Base-by-base conservation (phyloP, 2,329 filamentous ascomycete genomes). In the Fusarium sp. region DNA sequence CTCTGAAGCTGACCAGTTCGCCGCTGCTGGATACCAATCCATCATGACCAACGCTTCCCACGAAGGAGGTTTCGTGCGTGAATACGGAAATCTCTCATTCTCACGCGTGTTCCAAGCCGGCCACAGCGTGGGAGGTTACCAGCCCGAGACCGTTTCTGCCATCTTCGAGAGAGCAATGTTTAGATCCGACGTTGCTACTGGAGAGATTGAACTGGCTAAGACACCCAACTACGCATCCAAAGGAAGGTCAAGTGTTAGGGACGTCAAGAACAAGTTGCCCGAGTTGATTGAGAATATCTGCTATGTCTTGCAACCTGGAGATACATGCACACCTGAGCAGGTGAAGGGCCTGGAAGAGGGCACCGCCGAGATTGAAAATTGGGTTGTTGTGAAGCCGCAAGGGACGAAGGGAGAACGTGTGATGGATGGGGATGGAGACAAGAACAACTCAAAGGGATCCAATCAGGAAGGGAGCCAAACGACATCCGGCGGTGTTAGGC, bases 71-170 rank as follows among this genome's bases (percentile, higher is more conserved):
- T 87, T 90, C 62, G 92, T 94, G 0, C 87, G 93, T 3, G 92
- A 95, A 79, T 92, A 89, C 75, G 93, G 92, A 4, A 94, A 94
- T 72, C 87, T 92, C 64, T 89, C 87, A 6, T 92, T 92, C 80
- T 88, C 87, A 33, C 85, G 90, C 2, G 85, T 92, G 22, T 92
- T 90, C 77, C 87, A 92, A 71, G 85, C 90, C 12, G 90, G 91
- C 0, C 91, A 92, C 75, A 85, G 89, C 64, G 86, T 89, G 1
- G 87, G 88, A 0, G 87, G 85, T 36, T 89, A 89, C 75, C 89
- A 91, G 80, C 89, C 89, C 2, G 82, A 87, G 73, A 88, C 88
- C 0, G 80, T 87, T 5, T 83, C 89, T 61, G 83, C 85, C 71
- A 81, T 90, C 51, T 91, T 91, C 72, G 85, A 87, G 24, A 85